phyloP scores from a whole-genome alignment of 2,329 filamentous ascomycete species.

The Exophiala calicioides region DNA sequence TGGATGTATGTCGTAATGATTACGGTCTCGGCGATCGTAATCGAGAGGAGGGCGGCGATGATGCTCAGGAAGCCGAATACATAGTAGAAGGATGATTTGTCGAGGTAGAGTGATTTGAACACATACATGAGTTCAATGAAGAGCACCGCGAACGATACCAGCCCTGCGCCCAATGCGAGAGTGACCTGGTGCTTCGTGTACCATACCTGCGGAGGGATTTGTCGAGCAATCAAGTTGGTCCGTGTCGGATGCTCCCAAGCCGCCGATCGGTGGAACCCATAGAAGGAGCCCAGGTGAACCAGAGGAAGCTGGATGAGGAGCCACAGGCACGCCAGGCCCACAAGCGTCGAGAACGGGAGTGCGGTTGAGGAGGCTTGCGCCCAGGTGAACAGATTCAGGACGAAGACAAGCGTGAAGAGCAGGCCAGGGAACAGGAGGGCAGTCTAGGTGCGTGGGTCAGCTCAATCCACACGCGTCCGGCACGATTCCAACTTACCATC shows the following conservation, averaged over 20 bases:
- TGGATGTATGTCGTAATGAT: constrained; percentile 81
- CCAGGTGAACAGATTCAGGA: constrained; percentile 88
- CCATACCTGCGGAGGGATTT: constrained; percentile 74
- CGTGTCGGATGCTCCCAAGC: constrained; percentile 82
- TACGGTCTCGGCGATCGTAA: constrained; percentile 80
- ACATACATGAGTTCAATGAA: constrained; percentile 86
- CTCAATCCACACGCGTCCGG: not conserved
- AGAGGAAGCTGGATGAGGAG: constrained; percentile 82
- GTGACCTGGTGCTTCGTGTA: constrained; percentile 68
- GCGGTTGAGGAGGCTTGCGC: constrained; percentile 85
- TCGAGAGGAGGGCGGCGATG: constrained; percentile 68
- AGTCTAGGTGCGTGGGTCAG: constrained; percentile 49
- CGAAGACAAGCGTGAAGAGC: constrained; percentile 71
- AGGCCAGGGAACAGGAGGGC: constrained; percentile 77
- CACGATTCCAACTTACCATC: constrained; percentile 45
- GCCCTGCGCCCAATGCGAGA: constrained; percentile 63
- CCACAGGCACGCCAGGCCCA: constrained; percentile 75
- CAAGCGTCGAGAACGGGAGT: constrained; percentile 76
- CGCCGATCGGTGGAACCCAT: constrained; percentile 67
- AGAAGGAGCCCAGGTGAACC: constrained; percentile 77
- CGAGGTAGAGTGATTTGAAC: constrained; percentile 84
- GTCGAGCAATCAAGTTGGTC: constrained; percentile 69
- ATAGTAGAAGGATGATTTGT: constrained; percentile 90
- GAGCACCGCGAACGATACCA: constrained; percentile 82
- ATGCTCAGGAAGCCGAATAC: constrained; percentile 83